Percentiles rank a stretch among this genome's conserved stretches.
Evolutionary conservation across 805 yeast genomes (phyloP).

Genomic region (Saturnispora dispora): DNA sequence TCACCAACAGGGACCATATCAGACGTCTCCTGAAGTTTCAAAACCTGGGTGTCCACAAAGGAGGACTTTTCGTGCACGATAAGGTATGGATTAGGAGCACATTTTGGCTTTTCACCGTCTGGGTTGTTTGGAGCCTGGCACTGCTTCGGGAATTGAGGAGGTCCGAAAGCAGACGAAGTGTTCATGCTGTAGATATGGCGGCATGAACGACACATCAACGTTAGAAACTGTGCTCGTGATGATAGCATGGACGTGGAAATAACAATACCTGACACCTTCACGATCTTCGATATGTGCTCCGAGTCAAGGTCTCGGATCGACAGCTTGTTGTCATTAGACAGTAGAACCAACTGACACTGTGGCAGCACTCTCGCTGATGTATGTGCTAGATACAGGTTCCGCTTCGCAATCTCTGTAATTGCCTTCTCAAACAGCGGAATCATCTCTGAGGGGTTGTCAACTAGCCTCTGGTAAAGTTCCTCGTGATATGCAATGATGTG

Average conservation of each 20-base stretch:
- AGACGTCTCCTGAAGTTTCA: constrained; percentile 94
- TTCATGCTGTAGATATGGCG: constrained; percentile 64
- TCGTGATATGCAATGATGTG: constrained; percentile 85
- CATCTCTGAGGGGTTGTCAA: constrained; percentile 83
- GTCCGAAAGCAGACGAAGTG: constrained; percentile 62
- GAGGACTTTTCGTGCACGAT: constrained; percentile 88
- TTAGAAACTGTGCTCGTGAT: constrained; percentile 78
- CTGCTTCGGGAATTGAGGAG: constrained; percentile 52
- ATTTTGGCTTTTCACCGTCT: constrained; percentile 41
- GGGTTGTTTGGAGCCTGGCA: constrained; percentile 55
- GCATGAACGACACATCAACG: constrained; percentile 81
- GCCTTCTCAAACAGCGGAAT: constrained; percentile 80
- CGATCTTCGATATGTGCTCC: constrained; percentile 80
- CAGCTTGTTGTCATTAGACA: constrained; percentile 60
- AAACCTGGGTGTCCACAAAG: constrained; percentile 91
- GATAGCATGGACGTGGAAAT: constrained; percentile 83
- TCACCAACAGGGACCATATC: constrained; percentile 99
- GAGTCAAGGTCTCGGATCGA: constrained; percentile 79
- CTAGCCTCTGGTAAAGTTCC: constrained; percentile 72
- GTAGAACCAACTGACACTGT: constrained; percentile 69
- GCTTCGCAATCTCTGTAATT: constrained; percentile 76
- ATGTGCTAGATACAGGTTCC: constrained; percentile 46
- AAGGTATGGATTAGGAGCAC: constrained; percentile 89
- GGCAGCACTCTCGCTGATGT: constrained; percentile 52
- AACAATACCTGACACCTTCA: constrained; percentile 85